Base-by-base conservation (phyloP, 2,329 filamentous ascomycete species). In the Metarhizium album region DNA sequence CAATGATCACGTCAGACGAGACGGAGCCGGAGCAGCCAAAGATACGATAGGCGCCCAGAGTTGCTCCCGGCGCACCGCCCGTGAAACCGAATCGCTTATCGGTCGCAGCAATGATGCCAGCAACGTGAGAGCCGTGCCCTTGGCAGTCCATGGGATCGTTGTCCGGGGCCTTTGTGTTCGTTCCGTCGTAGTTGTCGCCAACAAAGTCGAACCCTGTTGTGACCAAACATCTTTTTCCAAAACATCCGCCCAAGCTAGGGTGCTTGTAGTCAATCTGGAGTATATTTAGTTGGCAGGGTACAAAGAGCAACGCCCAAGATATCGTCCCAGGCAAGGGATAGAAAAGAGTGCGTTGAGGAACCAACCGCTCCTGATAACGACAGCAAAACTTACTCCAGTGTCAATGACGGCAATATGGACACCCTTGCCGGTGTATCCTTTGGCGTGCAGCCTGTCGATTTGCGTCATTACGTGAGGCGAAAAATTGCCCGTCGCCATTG, bases 171-270 rank as follows among this genome's bases (percentile, higher is more conserved):
- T 70, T 69, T 1, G 59, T 64, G 54, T 69, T 69, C 46, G 55
- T 52, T 42, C 69, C 70, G 46, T 57, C 64, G 62, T 75, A 79
- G 42, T 66, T 66, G 49, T 83, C 76, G n/a, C 79, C 80, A 20
- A 82, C 74, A 45, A 82, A 68, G 55, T 82, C 79, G 43, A 69
- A 69, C 20, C 82, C 81, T 51, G 72, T 75, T 4, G 71, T 69
- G 22, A 85, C 76, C 45, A 83, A 67, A 56, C 75, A 83, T 11
- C 74, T 78, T 1, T 69, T 58, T 2, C 81, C 82, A 59, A 83
- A 84, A 58, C 81, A 81, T 45, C 80, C 80, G 11, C 82, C 82
- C 0, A 85, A 72, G 23, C 79, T 77, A 2, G 80, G 78, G 58
- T 84, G 81, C 1, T 67, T 73, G 59, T 84, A 84, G 60, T 85